A percentile compares a stretch with the other conserved stretches of the same genome.
These are phyloP conservation scores for Dalechampia spathulata DNA, from an alignment of 441 rosid species.

Conservation along the genomic window DNA sequence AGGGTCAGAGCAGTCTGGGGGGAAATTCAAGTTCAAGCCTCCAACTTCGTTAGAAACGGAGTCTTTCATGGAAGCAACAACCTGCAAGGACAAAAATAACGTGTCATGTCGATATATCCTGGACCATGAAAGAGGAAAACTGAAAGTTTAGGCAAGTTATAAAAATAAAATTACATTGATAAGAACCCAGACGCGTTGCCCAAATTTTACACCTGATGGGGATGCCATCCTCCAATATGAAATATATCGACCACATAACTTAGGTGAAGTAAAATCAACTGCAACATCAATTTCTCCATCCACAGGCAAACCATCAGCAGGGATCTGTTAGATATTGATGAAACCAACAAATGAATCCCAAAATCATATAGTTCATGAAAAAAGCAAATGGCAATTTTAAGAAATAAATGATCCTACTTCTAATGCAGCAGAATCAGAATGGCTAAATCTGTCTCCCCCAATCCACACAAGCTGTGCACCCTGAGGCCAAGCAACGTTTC, in stretches of 20 bases:
- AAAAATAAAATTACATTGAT: conserved; percentile 42
- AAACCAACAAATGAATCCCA: background rate
- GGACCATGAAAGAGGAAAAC: no score
- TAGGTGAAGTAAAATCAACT: conserved; percentile 72
- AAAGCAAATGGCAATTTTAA: background rate
- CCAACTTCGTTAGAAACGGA: conserved; percentile 20
- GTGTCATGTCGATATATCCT: background rate
- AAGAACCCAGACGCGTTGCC: conserved; percentile 93
- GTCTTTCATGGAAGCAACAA: conserved; percentile 43
- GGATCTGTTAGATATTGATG: conserved; percentile 41
- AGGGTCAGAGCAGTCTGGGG: conserved; percentile 37
- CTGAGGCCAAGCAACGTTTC: conserved; percentile 53
- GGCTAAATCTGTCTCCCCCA: conserved; percentile 71
- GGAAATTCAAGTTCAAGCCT: conserved; percentile 68
- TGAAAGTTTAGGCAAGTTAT: background rate
- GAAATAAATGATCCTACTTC: no score
- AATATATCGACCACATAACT: conserved; percentile 64
- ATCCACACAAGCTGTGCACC: conserved; percentile 68
- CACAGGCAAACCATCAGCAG: conserved; percentile 50
- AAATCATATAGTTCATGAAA: background rate
- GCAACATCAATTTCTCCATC: conserved; percentile 66
- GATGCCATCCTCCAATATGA: conserved; percentile 90
- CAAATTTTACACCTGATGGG: conserved; percentile 62
- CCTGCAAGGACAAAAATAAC: conserved; percentile 35
- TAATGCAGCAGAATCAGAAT: no score